phyloP scores from a whole-genome alignment of 2,329 filamentous ascomycete species.

The Hypoxylon sp. region DNA sequence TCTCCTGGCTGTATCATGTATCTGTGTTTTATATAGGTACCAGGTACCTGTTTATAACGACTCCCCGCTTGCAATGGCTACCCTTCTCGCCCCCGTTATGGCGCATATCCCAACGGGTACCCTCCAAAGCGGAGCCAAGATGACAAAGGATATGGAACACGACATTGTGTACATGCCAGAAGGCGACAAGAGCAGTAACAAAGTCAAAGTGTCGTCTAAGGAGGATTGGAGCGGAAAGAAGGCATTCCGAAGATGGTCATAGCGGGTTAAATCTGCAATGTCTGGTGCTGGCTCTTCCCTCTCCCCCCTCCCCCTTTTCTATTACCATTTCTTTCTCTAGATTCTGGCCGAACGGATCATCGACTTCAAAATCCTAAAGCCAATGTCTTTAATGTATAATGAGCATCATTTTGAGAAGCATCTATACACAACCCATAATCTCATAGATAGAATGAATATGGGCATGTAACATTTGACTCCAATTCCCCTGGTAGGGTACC shows the following conservation, averaged over 20 bases:
- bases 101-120: not conserved
- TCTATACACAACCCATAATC: not conserved
- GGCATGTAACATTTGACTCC: no score
- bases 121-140: not conserved
- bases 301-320: not conserved
- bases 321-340: not conserved
- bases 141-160: not conserved
- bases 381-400: not conserved
- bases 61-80: constrained; percentile 10
- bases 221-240: not conserved
- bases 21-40: not conserved
- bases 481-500: no score
- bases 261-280: not conserved
- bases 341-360: not conserved
- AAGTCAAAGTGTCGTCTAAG: not conserved
- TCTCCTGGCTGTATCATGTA: constrained; percentile 4
- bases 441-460: not conserved
- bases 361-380: not conserved
- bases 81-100: constrained; percentile 13
- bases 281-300: not conserved
- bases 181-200: not conserved
- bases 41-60: constrained; percentile 9
- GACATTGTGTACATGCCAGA: constrained; percentile 2
- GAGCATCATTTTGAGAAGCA: not conserved
- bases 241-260: constrained; percentile 3